Conservation (phyloP, 495 filamentous ascomycete species). For the Aspergillus incahuasiensis region DNA sequence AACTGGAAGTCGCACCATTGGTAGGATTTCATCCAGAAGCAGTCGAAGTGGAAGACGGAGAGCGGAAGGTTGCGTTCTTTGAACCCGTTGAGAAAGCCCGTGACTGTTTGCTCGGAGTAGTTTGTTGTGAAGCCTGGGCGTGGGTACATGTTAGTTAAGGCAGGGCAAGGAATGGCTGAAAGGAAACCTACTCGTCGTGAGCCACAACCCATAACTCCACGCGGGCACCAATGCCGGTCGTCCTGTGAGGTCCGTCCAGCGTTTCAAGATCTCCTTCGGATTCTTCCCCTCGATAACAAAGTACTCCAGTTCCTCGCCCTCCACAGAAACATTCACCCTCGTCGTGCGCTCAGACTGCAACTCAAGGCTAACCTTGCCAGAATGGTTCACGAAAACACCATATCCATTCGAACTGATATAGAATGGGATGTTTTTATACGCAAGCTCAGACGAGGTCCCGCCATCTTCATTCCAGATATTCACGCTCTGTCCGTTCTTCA, state of each 20-base stretch:
- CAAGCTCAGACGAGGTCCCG: conserved; percentile 64
- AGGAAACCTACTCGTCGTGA: conserved; percentile 50
- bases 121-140: conserved; percentile 56
- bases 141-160: neutral
- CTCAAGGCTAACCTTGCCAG: conserved; percentile 58
- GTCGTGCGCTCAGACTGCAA: conserved; percentile 64
- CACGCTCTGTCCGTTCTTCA: conserved; percentile 64
- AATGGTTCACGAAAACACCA: conserved; percentile 64
- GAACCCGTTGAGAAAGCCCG: conserved; percentile 64
- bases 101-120: conserved; percentile 65
- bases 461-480: conserved; percentile 70
- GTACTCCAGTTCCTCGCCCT: conserved; percentile 55
- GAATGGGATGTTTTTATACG: conserved; percentile 72
- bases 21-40: conserved; percentile 63
- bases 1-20: conserved; percentile 74
- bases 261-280: conserved; percentile 61
- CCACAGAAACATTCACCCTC: conserved; percentile 58
- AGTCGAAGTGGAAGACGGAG: conserved; percentile 68
- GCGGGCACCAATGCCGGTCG: conserved; percentile 54
- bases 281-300: conserved; percentile 63
- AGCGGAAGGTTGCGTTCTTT: conserved; percentile 59
- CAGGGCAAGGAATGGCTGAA: neutral
- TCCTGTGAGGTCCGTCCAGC: conserved; percentile 60
- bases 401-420: conserved; percentile 65
- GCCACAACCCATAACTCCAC: conserved; percentile 70